Evolutionary conservation across 2,329 filamentous ascomycete genomes (phyloP), one percentile per base, ranked within the genome.

Genomic region (Aureobasidium sp.): DNA sequence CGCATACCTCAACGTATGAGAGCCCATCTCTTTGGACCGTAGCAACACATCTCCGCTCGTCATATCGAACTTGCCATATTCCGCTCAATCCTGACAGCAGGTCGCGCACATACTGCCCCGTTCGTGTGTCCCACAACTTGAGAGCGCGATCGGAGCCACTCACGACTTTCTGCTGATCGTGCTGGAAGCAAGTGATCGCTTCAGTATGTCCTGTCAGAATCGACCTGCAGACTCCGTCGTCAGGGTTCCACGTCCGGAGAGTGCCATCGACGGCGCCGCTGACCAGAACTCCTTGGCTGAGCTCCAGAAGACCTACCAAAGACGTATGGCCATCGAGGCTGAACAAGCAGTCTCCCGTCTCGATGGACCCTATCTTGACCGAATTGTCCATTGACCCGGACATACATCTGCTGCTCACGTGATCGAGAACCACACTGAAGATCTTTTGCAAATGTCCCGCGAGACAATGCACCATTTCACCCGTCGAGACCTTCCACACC

Each of bases 71-170:
- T 32, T 32, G 29, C 29, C 29, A 32, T 32, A 32, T 8, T 32
- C 29, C 29, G 29, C 88, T 93, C 41, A 99, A 81, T 71, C 97
- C 92, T 15, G 91, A 96, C 70, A 99, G 81, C 46, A 99, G 82
- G 74, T 99, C 93, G 68, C 93, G 89, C 57, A 96, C 86, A 72
- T 92, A 97, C 70, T 97, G 89, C 53, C 94, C 94, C 1, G 88
- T 96, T 69, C 87, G 85, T 56, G 97, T 89, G 71, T 99, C 91
- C 94, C 94, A 99, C 90, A 99, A 95, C 80, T 99, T 99, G 66
- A 99, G 81, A 4, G 91, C 96, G 70, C 94, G 87, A 74, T 99
- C 94, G 63, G 91, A 96, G 61, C 94, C 94, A 44, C 90, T 96
- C 62, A 99, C 96, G 39, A 99, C 92, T 73, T 99, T 99, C 67